These are phyloP conservation scores for Neopestalotiopsis sp. DNA, from an alignment of 2,329 filamentous ascomycete species.

Conservation along the genomic window DNA sequence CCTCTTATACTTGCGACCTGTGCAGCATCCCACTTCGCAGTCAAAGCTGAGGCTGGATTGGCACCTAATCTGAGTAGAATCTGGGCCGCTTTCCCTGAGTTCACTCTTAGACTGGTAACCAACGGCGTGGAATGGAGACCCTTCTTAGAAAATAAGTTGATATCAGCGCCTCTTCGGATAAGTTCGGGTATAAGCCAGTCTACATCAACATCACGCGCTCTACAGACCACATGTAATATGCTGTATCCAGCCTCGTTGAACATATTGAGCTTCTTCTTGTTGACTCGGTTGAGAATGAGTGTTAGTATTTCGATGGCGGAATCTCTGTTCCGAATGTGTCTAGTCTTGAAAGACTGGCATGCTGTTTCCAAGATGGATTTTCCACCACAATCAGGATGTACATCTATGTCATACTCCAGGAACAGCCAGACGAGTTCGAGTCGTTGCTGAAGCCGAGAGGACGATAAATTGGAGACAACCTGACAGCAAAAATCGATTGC, in stretches of 20 bases:
- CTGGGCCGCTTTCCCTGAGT: background rate
- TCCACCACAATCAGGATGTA: too few relatives aligned
- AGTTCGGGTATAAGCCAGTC: background rate
- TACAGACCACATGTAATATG: background rate
- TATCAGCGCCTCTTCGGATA: background rate
- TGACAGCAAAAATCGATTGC: background rate
- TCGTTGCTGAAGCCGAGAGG: too few relatives aligned
- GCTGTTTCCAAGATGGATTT: background rate
- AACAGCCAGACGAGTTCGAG: too few relatives aligned
- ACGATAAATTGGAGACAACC: background rate
- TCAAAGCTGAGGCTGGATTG: rapidly evolving
- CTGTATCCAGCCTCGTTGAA: rapidly evolving
- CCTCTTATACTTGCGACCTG: background rate
- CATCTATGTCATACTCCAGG: background rate
- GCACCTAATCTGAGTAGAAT: background rate
- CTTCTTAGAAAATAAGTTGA: background rate
- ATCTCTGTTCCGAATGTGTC: rapidly evolving
- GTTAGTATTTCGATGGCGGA: background rate
- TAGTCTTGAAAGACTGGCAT: background rate
- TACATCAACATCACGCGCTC: background rate
- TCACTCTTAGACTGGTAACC: background rate
- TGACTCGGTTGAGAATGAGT: background rate
- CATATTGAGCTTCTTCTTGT: background rate
- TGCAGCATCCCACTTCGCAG: background rate
- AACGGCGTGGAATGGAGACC: background rate